A percentile compares a stretch with the other conserved stretches of the same genome.
phyloP scores from a whole-genome alignment of 768 basidiomycete species.

The Wakefieldia striispora region DNA sequence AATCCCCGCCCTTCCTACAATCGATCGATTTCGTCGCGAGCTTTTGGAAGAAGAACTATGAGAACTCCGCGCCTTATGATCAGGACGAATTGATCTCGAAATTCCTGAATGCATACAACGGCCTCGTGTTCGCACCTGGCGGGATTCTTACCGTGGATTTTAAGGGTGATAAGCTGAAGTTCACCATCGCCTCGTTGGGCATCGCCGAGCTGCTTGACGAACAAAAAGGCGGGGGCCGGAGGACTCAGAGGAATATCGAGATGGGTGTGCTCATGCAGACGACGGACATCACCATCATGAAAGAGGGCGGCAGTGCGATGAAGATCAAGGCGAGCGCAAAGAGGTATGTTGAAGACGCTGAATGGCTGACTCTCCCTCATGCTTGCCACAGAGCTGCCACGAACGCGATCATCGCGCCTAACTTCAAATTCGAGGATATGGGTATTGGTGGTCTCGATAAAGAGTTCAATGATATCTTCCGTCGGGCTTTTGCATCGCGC shows the following conservation, averaged over 20 bases:
- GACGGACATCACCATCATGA: slow-evolving; percentile 89
- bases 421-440: slow-evolving; percentile 99
- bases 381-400: slow-evolving; percentile 67
- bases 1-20: slow-evolving; percentile 64
- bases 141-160: slow-evolving; percentile 84
- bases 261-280: slow-evolving; percentile 85
- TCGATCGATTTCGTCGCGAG: slow-evolving; percentile 80
- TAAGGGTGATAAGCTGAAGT: slow-evolving; percentile 80
- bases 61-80: slow-evolving; percentile 70
- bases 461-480: slow-evolving; percentile 96
- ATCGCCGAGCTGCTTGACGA: slow-evolving; percentile 61
- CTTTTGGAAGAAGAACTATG: slow-evolving; percentile 52
- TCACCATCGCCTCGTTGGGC: slow-evolving; percentile 56
- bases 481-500: slow-evolving; percentile 95
- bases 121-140: slow-evolving; percentile 65
- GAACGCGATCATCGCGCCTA: slow-evolving; percentile 94
- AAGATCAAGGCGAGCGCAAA: slow-evolving; percentile 91
- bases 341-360: slow-evolving; percentile 52
- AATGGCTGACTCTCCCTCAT: background rate
- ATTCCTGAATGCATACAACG: slow-evolving; percentile 73
- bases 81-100: slow-evolving; percentile 81
- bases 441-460: slow-evolving; percentile 96
- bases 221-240: slow-evolving; percentile 46
- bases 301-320: slow-evolving; percentile 76
- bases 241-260: slow-evolving; percentile 28